Evolutionary conservation across 2,329 filamentous ascomycete species (phyloP).

Genomic region (Stachybotrys chartarum): DNA sequence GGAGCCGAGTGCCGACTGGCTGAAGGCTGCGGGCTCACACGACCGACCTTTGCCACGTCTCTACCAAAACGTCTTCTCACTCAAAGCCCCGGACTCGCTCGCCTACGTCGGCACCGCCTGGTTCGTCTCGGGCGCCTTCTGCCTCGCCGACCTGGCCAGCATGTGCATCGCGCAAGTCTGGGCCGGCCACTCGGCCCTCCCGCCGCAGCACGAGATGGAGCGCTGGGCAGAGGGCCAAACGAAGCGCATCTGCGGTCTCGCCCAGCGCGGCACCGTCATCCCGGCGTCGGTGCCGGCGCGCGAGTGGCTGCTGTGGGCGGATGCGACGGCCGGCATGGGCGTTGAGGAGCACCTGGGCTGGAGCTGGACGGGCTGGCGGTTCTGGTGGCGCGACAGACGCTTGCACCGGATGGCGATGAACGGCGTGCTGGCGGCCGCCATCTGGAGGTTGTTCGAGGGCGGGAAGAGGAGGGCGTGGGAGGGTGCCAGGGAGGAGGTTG

Average conservation of each 20-base stretch:
- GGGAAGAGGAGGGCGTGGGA: conserved; percentile 11
- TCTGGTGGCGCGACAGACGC: conserved; percentile 29
- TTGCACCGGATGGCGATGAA: conserved; percentile 27
- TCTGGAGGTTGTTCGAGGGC: conserved; percentile 12
- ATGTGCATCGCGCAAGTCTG: conserved; percentile 25
- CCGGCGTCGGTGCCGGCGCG: conserved; percentile 12
- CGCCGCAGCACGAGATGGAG: conserved; percentile 24
- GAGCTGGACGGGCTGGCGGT: conserved; percentile 29
- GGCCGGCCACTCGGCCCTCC: conserved; percentile 19
- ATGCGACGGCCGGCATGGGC: conserved; percentile 30
- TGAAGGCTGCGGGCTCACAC: conserved; percentile 12
- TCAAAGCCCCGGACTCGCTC: conserved; percentile 31
- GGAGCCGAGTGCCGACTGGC: conserved; percentile 8
- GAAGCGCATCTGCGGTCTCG: conserved; percentile 9
- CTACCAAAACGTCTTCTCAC: conserved; percentile 36
- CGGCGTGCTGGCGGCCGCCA: conserved; percentile 10
- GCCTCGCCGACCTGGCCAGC: conserved; percentile 14
- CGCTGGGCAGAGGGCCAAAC: conserved; percentile 12
- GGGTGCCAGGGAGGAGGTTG: conserved; percentile 9
- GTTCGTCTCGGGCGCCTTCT: conserved; percentile 16
- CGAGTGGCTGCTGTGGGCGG: conserved; percentile 16
- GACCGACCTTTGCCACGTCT: conserved; percentile 23
- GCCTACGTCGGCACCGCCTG: conserved; percentile 23
- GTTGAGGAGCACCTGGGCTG: conserved; percentile 30
- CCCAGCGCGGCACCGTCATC: conserved; percentile 13